Evolutionary conservation across 306 rosid genomes (phyloP), one percentile per base, ranked within the genome.

Genomic region (Malus orientalis): DNA sequence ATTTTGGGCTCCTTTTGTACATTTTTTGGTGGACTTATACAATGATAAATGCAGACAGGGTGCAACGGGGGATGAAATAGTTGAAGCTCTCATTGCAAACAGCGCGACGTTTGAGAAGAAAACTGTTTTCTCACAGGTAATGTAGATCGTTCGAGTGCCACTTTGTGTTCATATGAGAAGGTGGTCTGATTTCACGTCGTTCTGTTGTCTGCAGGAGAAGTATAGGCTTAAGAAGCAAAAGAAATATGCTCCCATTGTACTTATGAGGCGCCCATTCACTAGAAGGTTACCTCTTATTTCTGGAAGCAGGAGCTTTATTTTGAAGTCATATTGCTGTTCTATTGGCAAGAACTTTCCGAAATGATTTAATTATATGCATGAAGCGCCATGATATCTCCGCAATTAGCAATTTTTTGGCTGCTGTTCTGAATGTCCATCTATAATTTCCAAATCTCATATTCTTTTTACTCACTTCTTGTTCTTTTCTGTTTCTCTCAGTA

Each of bases 201-300:
- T 32, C 69, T 32, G 69, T 32, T 29, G 11, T 78, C 61, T 81
- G 77, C 91, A 94, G 97, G 98, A 95, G 86, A 95, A 95, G 78
- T 95, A 95, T 84, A 90, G 93, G 84, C 89, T 89, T 75, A 89
- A 81, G 86, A 95, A 95, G 85, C 98, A 90, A 86, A 95, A 95
- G 83, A 95, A 95, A 72, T 90, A 95, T 85, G 97, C 98, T 29
- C 97, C 98, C 59, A 89, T 85, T 81, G 95, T 95, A 54, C 91
- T 91, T 70, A 58, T 93, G 77, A 85, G 98, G 88, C 90, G 95
- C 77, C 97, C 98, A 60, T 89, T 79, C 82, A 76, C 97, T 71
- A 87, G 92, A 82, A 90, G 98, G 97, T 92, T 71, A 59, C 30
- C 55, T 72, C 13, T 18, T 11, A 22, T 66, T 33, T 44, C 12